Conservation (phyloP, 805 yeast genomes). For the Millerago galiae region DNA sequence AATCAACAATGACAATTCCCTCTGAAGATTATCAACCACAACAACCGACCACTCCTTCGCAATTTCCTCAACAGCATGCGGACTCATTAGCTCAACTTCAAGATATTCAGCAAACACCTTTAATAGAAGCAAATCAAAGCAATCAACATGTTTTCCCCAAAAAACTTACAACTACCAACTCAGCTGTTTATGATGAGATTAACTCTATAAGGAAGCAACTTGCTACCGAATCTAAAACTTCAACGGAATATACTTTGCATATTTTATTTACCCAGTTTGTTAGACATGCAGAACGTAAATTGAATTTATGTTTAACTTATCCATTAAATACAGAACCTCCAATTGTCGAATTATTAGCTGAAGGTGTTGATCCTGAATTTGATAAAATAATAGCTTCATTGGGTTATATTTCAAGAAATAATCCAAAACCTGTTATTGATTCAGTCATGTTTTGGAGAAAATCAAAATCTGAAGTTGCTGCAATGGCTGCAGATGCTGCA, state of each 20-base stretch:
- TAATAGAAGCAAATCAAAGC: background rate
- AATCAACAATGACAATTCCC: background rate
- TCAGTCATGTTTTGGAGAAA: conserved; percentile 98
- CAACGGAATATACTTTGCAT: conserved; percentile 89
- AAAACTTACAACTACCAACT: conserved; percentile 17
- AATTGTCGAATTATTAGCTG: conserved; percentile 68
- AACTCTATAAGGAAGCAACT: conserved; percentile 28
- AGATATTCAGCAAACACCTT: background rate
- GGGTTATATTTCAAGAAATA: conserved; percentile 83
- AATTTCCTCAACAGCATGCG: background rate
- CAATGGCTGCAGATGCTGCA: conserved; percentile 48
- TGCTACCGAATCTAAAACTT: conserved; percentile 56
- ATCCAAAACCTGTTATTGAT: conserved; percentile 94
- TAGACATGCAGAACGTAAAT: conserved; percentile 83
- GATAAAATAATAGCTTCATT: conserved; percentile 81
- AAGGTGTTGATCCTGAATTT: conserved; percentile 80
- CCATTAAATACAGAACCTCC: conserved; percentile 72
- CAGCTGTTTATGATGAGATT: conserved; percentile 18
- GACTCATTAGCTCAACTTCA: background rate
- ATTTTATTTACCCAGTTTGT: conserved; percentile 94
- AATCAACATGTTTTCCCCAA: background rate
- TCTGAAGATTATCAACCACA: background rate
- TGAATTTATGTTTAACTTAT: conserved; percentile 61
- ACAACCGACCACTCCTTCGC: background rate
- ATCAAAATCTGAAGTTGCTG: conserved; percentile 82